phyloP scores from a whole-genome alignment of 2,329 filamentous ascomycete species.

The Talaromyces rugulosus region DNA sequence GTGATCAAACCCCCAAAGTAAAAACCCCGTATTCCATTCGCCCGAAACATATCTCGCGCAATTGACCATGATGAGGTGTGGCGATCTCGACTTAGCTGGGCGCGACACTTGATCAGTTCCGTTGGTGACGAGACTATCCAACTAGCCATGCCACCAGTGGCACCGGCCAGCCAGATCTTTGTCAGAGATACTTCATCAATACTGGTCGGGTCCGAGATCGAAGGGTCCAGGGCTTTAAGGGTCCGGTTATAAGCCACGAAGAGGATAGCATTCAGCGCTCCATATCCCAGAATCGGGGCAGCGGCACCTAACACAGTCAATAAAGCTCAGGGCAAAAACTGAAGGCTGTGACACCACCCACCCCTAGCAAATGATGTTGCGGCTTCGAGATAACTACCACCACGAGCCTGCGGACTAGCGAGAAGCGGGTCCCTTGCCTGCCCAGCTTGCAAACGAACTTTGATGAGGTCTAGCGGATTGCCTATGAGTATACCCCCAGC shows the following conservation, averaged over 20 bases:
- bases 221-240: slow-evolving; percentile 56
- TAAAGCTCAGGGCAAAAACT: background rate
- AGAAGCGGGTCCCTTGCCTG: slow-evolving; percentile 7
- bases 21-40: slow-evolving; percentile 62
- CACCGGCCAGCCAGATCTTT: slow-evolving; percentile 75
- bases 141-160: slow-evolving; percentile 74
- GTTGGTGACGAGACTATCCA: slow-evolving; percentile 85
- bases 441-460: slow-evolving; percentile 70
- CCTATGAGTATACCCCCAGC: slow-evolving; percentile 82
- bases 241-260: slow-evolving; percentile 88
- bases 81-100: slow-evolving; percentile 58
- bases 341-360: slow-evolving; percentile 14
- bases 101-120: slow-evolving; percentile 84
- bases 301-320: slow-evolving; percentile 57
- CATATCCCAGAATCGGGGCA: slow-evolving; percentile 83
- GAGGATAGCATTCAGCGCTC: slow-evolving; percentile 82
- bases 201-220: slow-evolving; percentile 41
- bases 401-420: slow-evolving; percentile 11
- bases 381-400: slow-evolving; percentile 27
- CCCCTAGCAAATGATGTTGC: slow-evolving; percentile 36
- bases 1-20: slow-evolving; percentile 81
- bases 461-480: slow-evolving; percentile 76
- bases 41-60: slow-evolving; percentile 56
- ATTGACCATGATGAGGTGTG: slow-evolving; percentile 60
- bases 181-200: slow-evolving; percentile 47